Conservation (phyloP, 2,329 filamentous ascomycete species). For the Moelleriella libera region DNA sequence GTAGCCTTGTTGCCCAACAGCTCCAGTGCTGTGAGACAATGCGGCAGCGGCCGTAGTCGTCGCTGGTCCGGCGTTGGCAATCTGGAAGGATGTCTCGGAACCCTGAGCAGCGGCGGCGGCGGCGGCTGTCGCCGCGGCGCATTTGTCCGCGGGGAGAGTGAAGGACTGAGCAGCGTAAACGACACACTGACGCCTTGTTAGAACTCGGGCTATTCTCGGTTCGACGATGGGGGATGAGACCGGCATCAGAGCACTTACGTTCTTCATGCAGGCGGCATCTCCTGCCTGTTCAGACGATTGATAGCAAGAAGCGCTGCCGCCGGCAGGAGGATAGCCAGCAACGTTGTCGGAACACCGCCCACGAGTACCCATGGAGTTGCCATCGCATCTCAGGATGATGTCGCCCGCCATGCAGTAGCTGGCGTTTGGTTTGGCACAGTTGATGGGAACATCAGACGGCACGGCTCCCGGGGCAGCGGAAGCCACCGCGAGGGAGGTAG, state of each 20-base stretch:
- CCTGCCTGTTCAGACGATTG: slow-evolving; percentile 22
- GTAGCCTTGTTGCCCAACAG: neutral
- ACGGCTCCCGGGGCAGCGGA: slow-evolving; percentile 24
- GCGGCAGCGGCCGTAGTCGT: neutral
- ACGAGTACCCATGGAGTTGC: slow-evolving; percentile 19
- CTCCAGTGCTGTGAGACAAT: neutral
- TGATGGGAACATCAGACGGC: slow-evolving; percentile 12
- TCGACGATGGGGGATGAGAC: too few species aligned
- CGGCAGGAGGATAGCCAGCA: slow-evolving; percentile 24
- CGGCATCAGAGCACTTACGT: slow-evolving; percentile 14
- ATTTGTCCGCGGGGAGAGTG: slow-evolving; percentile 20
- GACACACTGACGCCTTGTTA: slow-evolving; percentile 17
- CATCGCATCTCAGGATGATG: slow-evolving; percentile 33
- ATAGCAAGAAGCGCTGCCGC: slow-evolving; percentile 23
- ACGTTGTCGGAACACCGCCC: slow-evolving; percentile 31
- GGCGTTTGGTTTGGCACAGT: slow-evolving; percentile 24
- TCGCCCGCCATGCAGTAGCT: slow-evolving; percentile 28
- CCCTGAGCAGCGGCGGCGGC: neutral
- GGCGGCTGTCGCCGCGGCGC: slow-evolving; percentile 16
- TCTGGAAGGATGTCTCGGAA: neutral
- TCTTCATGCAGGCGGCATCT: slow-evolving; percentile 33
- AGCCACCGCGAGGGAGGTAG: slow-evolving; percentile 20
- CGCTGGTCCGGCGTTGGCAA: neutral
- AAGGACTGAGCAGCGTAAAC: slow-evolving; percentile 25
- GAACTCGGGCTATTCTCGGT: neutral